Base-by-base conservation (phyloP, 2,329 filamentous ascomycete species). In the Ophiocordyceps sinensis region DNA sequence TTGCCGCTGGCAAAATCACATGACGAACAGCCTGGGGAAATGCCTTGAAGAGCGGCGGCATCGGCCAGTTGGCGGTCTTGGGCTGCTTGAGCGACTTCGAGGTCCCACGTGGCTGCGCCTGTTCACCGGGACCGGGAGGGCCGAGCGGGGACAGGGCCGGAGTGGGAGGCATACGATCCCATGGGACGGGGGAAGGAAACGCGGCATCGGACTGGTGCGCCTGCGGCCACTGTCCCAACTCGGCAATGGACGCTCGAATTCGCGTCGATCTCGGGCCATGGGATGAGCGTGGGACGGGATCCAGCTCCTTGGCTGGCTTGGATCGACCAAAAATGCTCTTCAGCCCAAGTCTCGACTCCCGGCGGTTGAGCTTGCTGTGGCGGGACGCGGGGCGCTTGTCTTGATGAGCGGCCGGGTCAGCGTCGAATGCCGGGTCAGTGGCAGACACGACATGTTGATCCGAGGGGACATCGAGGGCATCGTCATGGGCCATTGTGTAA, bases 21-120 rank as follows among this genome's bases (percentile, higher is more conserved):
- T 91, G 76, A 53, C 83, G 87, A 49, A 85, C 72, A 3, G 85
- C 78, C 59, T 94, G 87, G 0, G 85, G 82, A 55, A 87, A 94
- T 12, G 85, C 86, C 57, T 94, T 83, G 57, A 88, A 93, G 12
- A 95, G 64, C 2, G 86, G 84, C 7, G 85, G 84, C 14, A 79
- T 73, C 42, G 75, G 72, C 79, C 79, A 85, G 12, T 61, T 59
- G 4, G 62, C 58, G 21, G 49, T 39, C 41, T 50, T 53, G 3
- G 21, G 39, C 38, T 40, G 41, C 40, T 49, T 48, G 14, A 47
- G 42, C 34, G 46, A 8, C 29, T 39, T 39, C 26, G 17, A 38
- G 31, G 41, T 39, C 36, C 42, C 39, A 31, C 32, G 41, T 39
- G 44, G 35, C 47, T 46, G 36, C 40, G 42, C 32, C 43, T 39